Evolutionary conservation across 345 rosid species (phyloP).

Genomic region (Hibiscus syriacus): DNA sequence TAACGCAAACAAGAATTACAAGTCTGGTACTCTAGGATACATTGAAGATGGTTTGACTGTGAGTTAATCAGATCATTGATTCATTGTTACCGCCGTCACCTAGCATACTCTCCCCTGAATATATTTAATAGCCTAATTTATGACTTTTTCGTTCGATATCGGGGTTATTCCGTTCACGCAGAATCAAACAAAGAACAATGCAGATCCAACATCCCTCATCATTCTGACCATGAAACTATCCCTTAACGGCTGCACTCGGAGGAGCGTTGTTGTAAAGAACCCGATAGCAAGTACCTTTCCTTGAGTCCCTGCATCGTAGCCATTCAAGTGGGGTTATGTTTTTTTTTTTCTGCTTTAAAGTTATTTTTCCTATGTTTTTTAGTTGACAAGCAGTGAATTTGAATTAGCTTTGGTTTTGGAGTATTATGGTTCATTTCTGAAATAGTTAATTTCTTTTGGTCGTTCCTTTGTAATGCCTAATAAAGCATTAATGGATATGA

Average conservation of each 20-base stretch:
- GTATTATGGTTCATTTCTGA: neutral
- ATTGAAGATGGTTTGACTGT: conserved; percentile 38
- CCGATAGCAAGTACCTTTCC: conserved; percentile 10
- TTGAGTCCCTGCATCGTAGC: conserved; percentile 19
- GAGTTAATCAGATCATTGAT: neutral
- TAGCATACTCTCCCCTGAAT: neutral
- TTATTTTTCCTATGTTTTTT: neutral
- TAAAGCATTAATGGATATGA: too few relatives aligned
- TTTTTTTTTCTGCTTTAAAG: neutral
- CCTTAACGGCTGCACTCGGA: conserved; percentile 26
- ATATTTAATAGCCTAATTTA: neutral
- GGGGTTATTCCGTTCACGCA: conserved; percentile 5
- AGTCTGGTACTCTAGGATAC: conserved; percentile 32
- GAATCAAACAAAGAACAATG: conserved; percentile 25
- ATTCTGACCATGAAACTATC: conserved; percentile 51
- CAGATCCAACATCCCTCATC: conserved; percentile 29
- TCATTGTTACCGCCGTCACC: neutral
- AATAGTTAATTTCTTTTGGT: neutral
- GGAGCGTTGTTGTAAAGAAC: conserved; percentile 22
- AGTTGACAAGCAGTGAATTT: neutral
- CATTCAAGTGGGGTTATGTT: neutral
- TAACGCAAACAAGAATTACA: conserved; percentile 26
- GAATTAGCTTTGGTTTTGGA: neutral
- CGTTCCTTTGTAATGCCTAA: neutral
- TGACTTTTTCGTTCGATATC: neutral